Base-by-base conservation (phyloP, 805 yeast species). In the Metschnikowia hibisci region DNA sequence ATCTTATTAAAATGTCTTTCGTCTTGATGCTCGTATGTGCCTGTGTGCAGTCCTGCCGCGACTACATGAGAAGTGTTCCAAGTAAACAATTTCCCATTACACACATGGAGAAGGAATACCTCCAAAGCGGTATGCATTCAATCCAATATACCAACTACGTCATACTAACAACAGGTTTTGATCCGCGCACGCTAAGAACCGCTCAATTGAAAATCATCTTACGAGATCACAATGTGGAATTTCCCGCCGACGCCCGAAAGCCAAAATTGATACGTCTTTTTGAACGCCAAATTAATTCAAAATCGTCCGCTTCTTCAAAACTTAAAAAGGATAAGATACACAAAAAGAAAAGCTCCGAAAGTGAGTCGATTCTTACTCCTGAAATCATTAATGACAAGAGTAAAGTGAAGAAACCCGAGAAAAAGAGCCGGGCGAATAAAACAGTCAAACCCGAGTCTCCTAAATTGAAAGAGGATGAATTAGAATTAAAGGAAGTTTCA, bases 181-280 rank as follows among this genome's bases (percentile, higher is more conserved):
- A 52, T 34, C 84, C 91, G 6, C 65, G 73, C 20, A 66, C 73
- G 31, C 66, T 84, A 50, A 84, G 80, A 40, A 81, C 87, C 16
- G 79, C 89, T 3, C 79, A 85, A 46, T 69, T 91, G 56, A 75
- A 93, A 54, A 74, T 80, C 16, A 73, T 87, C 16, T 68, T 91
- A 41, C 62, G 71, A 10, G 81, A 77, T 43, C 76, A 87, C 57
- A 72, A 76, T n/a, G 69, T 90, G n/a, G 61, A 64, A 1, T 82
- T 73, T 56, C 74, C 84, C 0, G 67, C 84, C 1, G 68, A 74
- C 35, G 82, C 89, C 5, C 86, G 82, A 57, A 91, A 91, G 61
- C 64, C 76, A 6, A 80, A 78, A 10, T 69, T 89, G 45, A 62
- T 35, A 18, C 39, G 39, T 7, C 18, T 35, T 16, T 35, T 16